Evolutionary conservation across 306 rosid species (phyloP).

Genomic region (Canavalia gladiata): DNA sequence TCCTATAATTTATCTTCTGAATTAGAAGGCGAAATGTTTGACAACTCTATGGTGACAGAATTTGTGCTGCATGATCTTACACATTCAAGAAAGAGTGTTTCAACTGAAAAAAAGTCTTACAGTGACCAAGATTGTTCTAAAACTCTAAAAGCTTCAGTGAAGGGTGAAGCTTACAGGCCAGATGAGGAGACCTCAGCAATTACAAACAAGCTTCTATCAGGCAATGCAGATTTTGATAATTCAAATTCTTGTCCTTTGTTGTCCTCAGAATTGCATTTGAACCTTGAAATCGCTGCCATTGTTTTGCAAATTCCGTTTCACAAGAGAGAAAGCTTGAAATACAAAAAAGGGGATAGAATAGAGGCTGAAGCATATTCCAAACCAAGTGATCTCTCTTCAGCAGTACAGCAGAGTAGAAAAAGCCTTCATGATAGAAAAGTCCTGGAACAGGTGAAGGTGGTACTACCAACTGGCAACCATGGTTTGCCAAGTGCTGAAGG

Average conservation of each 20-base stretch:
- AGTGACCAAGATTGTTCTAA: slow-evolving; percentile 47
- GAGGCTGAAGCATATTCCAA: slow-evolving; percentile 48
- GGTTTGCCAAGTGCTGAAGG: slow-evolving; percentile 68
- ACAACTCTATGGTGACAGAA: slow-evolving; percentile 74
- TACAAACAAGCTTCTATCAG: slow-evolving; percentile 50
- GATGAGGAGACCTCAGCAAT: slow-evolving; percentile 39
- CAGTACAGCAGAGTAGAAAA: slow-evolving; percentile 51
- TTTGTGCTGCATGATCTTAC: slow-evolving; percentile 78
- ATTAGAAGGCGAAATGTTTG: slow-evolving; percentile 63
- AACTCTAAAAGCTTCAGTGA: slow-evolving; percentile 51
- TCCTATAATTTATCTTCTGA: slow-evolving; percentile 74
- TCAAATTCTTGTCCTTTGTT: slow-evolving; percentile 58
- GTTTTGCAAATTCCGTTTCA: slow-evolving; percentile 72
- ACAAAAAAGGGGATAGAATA: slow-evolving; percentile 54
- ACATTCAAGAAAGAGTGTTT: slow-evolving; percentile 65
- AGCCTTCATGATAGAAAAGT: slow-evolving; percentile 38
- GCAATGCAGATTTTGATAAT: slow-evolving; percentile 48
- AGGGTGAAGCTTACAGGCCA: slow-evolving; percentile 46
- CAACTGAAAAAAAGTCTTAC: slow-evolving; percentile 46
- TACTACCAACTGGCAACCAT: slow-evolving; percentile 80
- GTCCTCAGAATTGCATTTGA: slow-evolving; percentile 60
- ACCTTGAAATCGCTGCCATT: slow-evolving; percentile 80
- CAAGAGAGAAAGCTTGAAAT: slow-evolving; percentile 70
- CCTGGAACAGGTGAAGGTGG: slow-evolving; percentile 72
- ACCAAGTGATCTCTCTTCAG: slow-evolving; percentile 50